phyloP scores from a whole-genome alignment of 805 yeast genomes.

The Starmera caribaea region DNA sequence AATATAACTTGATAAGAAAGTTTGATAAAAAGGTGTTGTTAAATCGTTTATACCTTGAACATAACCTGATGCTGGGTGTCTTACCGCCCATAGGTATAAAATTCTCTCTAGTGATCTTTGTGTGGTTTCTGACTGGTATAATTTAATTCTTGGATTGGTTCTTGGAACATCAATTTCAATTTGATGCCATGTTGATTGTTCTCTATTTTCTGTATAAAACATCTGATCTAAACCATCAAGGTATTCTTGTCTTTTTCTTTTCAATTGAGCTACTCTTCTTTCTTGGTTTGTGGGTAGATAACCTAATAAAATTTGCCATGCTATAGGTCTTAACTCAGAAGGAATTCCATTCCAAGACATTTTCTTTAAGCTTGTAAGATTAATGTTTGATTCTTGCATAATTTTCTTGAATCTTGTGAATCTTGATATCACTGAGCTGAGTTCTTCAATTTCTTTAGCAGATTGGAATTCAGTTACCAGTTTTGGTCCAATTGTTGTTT shows the following conservation, averaged over 20 bases:
- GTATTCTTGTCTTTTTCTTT: constrained; percentile 81
- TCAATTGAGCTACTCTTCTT: constrained; percentile 59
- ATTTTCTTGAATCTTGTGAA: constrained; percentile 59
- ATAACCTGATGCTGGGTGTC: constrained; percentile 97
- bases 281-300: constrained; percentile 81
- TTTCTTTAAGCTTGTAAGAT: constrained; percentile 60
- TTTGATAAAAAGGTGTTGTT: constrained; percentile 87
- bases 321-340: constrained; percentile 60
- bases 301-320: constrained; percentile 88
- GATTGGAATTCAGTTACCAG: constrained; percentile 27
- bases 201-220: constrained; percentile 47
- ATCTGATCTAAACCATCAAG: constrained; percentile 61
- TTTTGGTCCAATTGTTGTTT: constrained; percentile 34
- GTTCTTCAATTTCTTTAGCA: constrained; percentile 37
- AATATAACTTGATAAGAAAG: constrained; percentile 64
- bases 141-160: constrained; percentile 75
- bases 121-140: constrained; percentile 60
- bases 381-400: constrained; percentile 42
- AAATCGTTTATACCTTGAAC: constrained; percentile 96
- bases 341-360: constrained; percentile 96
- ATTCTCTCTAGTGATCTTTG: constrained; percentile 76
- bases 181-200: constrained; percentile 87
- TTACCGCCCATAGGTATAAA: constrained; percentile 85
- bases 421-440: constrained; percentile 51
- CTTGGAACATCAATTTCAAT: constrained; percentile 91